Base-by-base conservation (phyloP, 805 yeast species). In the Wickerhamiella azyma region DNA sequence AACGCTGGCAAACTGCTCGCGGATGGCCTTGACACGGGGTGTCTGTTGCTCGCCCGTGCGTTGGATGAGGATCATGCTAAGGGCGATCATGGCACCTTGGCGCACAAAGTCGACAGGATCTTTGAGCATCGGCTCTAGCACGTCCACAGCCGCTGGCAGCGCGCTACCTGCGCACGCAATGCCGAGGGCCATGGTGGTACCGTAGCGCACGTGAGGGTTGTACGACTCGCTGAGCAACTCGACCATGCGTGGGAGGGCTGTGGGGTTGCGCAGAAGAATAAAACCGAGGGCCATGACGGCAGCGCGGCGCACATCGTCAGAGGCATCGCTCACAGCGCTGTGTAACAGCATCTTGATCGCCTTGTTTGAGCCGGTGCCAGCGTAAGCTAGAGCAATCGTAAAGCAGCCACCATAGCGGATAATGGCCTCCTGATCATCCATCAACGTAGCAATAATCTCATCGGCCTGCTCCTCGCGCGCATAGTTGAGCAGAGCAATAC, bases 141-240 rank as follows among this genome's bases (percentile, higher is more conserved):
- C 86, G 49, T 86, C 95, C 52, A 92, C 74, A 0, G 98, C 97
- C 35, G 89, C 79, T 48, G 79, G 77, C 46, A 83, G 68, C 2
- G 88, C 92, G 60, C 92, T 80, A 41, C 98, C 98, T 19, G 96
- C 96, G 70, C 97, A 88, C 2, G 97, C 78, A 51, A 92, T 84
- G 66, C 96, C 98, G 52, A 92, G 73, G 0, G 98, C 98, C 77
- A 92, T 70, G 1, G 97, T 95, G 28, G 96, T 84, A 68, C 98
- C 98, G 61, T 92, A 92, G 63, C 98, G 83, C 32, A 92, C 97
- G 61, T 92, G 96, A 11, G 98, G 95, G 62, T 92, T 92, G 64
- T 92, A 96, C 1, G 95, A 84, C 64, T 86, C 94, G 0, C 95
- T 77, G 55, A 92, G 72, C 48, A 92, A 71, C 62, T 89, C 94